phyloP scores from a whole-genome alignment of 768 basidiomycete species.

The Phylloporus sp. region DNA sequence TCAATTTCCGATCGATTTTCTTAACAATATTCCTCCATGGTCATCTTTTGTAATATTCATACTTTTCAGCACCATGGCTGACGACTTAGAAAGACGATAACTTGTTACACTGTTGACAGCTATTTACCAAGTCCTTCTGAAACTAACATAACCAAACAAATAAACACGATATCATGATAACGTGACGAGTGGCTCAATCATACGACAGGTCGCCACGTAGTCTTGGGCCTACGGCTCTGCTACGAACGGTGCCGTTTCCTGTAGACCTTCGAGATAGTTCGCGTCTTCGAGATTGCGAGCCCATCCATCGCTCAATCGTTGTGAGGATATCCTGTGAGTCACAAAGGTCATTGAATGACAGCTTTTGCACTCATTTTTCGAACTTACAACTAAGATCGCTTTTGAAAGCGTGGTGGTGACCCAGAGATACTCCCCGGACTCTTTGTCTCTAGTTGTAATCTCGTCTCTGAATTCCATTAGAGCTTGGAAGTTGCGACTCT shows the following conservation, averaged over 20 bases:
- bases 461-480: slow-evolving; percentile 18
- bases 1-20: slow-evolving; percentile 27
- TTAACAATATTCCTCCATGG: too few species aligned
- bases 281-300: slow-evolving; percentile 19
- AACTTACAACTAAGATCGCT: slow-evolving; percentile 19
- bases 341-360: neutral
- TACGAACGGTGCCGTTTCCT: slow-evolving; percentile 5
- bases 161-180: neutral
- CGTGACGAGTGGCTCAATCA: slow-evolving; percentile 41
- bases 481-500: slow-evolving; percentile 14
- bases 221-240: slow-evolving; percentile 25
- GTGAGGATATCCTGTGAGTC: slow-evolving; percentile 24
- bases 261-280: neutral
- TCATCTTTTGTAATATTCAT: neutral
- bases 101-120: slow-evolving; percentile 5
- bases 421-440: slow-evolving; percentile 24
- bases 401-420: slow-evolving; percentile 9
- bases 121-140: slow-evolving; percentile 16
- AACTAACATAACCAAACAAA: slow-evolving; percentile 17
- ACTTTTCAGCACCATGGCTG: neutral
- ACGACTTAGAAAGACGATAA: neutral
- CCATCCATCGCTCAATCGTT: slow-evolving; percentile 27
- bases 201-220: slow-evolving; percentile 20
- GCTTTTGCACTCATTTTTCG: neutral
- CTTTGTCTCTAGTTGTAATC: slow-evolving; percentile 9